Base-by-base conservation (phyloP, 129 eudicot genomes). In the Arctium minus region DNA sequence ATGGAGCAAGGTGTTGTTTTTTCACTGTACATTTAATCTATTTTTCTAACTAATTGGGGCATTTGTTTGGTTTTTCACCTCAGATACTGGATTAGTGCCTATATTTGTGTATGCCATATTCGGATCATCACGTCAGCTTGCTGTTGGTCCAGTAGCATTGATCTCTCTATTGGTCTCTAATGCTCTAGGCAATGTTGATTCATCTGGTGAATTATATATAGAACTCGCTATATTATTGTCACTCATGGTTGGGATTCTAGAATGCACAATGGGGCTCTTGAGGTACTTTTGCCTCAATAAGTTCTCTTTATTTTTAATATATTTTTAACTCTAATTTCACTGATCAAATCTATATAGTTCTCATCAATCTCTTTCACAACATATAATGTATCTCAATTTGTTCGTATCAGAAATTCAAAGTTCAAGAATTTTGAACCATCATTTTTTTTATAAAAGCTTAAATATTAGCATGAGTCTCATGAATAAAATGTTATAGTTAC, bases 81-180 rank as follows among this genome's bases (percentile, higher is more conserved):
- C 93, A 96, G 99, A 96, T 88, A 91, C 98, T 65, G 97, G 98
- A 67, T 92, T 94, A 68, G 92, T 96, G 67, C 99, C 99, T 84
- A 84, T 96, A 87, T 93, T 96, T 87, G 89, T 93, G 72, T 96
- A 96, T 81, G 89, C 96, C 67, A 70, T 96, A 77, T 96, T 96
- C 40, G 99, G 99, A 72, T 96, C 99, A 81, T 96, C 99, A 38
- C 97, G 98, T 53, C 99, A 96, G 92, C 98, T 96, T 73, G 98
- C 99, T 65, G 94, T 96, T 84, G 99, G 98, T 79, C 99, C 99
- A n/a, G 99, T 96, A 79, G 98, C 99, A 73, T 79, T 96, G 86
- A 92, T 89, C 62, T 96, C 99, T 30, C 89, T 96, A 50, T 86
- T 96, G 82, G 98, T 93, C 69, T 96, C 98, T 68, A 96, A 93